phyloP scores from a whole-genome alignment of 371 early-diverging fungal species.

The Umbelopsis sp. region DNA sequence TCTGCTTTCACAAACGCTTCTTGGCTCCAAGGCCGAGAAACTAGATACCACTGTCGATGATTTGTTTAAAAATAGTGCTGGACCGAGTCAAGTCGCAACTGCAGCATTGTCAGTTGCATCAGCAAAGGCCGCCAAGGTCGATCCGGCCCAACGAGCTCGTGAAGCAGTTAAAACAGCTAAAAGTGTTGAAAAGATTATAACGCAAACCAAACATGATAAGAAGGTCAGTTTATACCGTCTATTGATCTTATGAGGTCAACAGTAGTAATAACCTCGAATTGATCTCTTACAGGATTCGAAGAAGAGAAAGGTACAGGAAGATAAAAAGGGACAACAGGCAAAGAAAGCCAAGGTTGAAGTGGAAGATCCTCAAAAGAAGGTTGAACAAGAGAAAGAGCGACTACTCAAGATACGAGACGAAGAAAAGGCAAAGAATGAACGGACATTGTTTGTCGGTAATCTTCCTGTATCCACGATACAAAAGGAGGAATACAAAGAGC shows the following conservation, averaged over 20 bases:
- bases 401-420: slow-evolving; percentile 46
- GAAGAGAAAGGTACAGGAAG: slow-evolving; percentile 22
- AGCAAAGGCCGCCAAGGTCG: slow-evolving; percentile 33
- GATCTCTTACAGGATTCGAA: neutral
- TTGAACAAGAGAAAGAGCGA: slow-evolving; percentile 24
- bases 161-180: slow-evolving; percentile 42
- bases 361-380: slow-evolving; percentile 23
- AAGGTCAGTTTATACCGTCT: slow-evolving; percentile 24
- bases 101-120: slow-evolving; percentile 28
- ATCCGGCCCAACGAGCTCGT: slow-evolving; percentile 31
- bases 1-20: slow-evolving; percentile 8
- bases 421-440: slow-evolving; percentile 52
- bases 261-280: neutral
- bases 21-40: slow-evolving; percentile 30
- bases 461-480: slow-evolving; percentile 65
- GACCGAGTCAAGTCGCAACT: slow-evolving; percentile 24
- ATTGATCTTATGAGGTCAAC: neutral
- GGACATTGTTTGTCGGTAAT: slow-evolving; percentile 87
- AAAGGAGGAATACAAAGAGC: slow-evolving; percentile 63
- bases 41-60: slow-evolving; percentile 52
- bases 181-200: slow-evolving; percentile 30
- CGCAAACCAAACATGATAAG: slow-evolving; percentile 28
- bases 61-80: slow-evolving; percentile 55
- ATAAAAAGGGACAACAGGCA: slow-evolving; percentile 25
- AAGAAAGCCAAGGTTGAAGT: slow-evolving; percentile 24